Evolutionary conservation across 2,329 filamentous ascomycete species (phyloP).

Genomic region (Fonsecaea pugnacius): DNA sequence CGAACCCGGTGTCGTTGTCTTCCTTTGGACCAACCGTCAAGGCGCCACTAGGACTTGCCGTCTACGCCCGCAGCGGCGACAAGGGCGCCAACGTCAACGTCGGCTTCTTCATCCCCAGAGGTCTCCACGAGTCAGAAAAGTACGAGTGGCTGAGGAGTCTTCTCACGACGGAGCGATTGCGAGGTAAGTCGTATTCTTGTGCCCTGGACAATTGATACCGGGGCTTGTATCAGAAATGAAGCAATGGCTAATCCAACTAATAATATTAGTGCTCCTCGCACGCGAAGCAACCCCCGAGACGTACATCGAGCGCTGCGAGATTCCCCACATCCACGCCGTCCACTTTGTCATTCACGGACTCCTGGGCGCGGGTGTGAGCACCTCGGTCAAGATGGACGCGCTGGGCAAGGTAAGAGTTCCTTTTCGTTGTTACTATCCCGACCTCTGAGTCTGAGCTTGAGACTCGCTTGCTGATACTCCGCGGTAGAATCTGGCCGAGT

Average conservation of each 20-base stretch:
- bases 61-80: constrained; percentile 49
- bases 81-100: constrained; percentile 48
- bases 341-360: constrained; percentile 56
- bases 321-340: constrained; percentile 51
- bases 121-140: neutral
- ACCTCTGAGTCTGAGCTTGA: neutral
- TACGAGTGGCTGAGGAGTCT: constrained; percentile 46
- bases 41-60: constrained; percentile 49
- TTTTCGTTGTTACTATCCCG: too few relatives aligned
- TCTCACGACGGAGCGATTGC: constrained; percentile 41
- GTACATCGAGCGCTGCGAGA: constrained; percentile 43
- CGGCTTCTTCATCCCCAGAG: constrained; percentile 42
- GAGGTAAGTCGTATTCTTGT: constrained; percentile 44
- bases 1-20: constrained; percentile 15
- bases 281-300: neutral
- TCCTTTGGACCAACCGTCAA: constrained; percentile 38
- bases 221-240: neutral
- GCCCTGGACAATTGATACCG: neutral
- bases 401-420: constrained; percentile 45
- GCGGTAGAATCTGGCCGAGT: constrained; percentile 56
- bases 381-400: constrained; percentile 52
- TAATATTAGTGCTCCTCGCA: neutral
- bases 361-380: constrained; percentile 53
- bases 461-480: neutral
- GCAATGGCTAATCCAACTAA: neutral